Percentiles rank a stretch among this genome's conserved stretches.
These are phyloP conservation scores for Fusarium solani-melongenae DNA, from an alignment of 2,329 filamentous ascomycete species.

Conservation along the genomic window DNA sequence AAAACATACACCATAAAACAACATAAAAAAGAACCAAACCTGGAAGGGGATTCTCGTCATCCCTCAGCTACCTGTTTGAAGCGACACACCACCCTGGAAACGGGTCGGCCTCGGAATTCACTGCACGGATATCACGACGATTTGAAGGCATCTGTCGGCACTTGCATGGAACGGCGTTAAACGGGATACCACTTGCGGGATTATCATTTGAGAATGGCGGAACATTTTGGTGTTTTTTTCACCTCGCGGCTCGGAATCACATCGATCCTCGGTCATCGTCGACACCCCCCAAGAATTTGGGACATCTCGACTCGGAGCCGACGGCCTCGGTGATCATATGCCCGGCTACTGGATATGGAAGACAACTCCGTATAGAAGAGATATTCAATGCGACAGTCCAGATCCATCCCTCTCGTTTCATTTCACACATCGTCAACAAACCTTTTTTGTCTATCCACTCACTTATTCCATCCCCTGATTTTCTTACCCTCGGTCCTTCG, in stretches of 20 bases:
- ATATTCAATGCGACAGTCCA: conserved; percentile 11
- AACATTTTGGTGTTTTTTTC: conserved; percentile 4
- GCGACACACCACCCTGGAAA: conserved; percentile 13
- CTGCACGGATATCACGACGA: conserved; percentile 26
- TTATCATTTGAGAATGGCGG: conserved; percentile 14
- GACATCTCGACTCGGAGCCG: conserved; percentile 1
- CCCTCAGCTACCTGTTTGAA: conserved; percentile 15
- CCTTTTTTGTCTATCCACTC: neutral
- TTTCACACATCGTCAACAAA: neutral
- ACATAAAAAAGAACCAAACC: neutral
- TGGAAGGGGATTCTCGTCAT: neutral
- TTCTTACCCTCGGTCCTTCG: conserved; percentile 5
- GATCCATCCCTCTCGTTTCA: conserved; percentile 8
- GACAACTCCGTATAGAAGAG: conserved; percentile 12
- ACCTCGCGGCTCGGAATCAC: conserved; percentile 2
- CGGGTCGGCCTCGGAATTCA: conserved; percentile 18
- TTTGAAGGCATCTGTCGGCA: conserved; percentile 13
- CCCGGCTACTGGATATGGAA: conserved; percentile 4
- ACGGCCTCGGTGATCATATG: neutral
- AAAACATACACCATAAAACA: conserved; percentile 4
- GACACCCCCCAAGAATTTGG: neutral
- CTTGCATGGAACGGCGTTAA: conserved; percentile 37
- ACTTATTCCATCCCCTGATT: neutral
- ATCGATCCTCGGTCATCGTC: conserved; percentile 4
- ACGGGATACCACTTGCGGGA: conserved; percentile 32